Conservation (phyloP, 2,329 filamentous ascomycete species). For the Sporothrix pseudoabietina region DNA sequence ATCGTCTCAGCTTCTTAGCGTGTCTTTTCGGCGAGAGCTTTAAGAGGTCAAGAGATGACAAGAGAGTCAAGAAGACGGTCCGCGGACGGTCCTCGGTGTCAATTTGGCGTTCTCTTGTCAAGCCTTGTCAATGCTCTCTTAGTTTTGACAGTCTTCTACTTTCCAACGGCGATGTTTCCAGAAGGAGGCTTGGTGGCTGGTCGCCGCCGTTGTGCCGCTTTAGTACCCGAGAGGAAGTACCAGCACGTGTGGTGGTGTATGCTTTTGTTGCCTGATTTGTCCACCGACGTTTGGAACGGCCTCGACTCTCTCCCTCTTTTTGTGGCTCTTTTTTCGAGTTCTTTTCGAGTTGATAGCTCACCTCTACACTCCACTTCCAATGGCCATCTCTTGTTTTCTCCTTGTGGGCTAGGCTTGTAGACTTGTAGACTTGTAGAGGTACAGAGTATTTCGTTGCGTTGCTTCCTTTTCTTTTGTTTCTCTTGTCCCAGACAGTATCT, state of each 20-base stretch:
- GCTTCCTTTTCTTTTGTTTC: neutral
- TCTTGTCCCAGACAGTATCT: neutral
- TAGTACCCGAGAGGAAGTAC: neutral
- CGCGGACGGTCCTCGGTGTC: neutral
- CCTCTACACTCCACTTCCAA: neutral
- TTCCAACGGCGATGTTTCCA: constrained; percentile 2
- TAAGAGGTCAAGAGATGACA: neutral
- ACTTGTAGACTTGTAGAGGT: too few species aligned
- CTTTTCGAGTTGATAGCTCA: neutral
- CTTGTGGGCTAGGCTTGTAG: neutral
- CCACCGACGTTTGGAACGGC: constrained; percentile 7
- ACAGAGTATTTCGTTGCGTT: neutral
- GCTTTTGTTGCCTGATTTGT: neutral
- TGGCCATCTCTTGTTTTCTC: neutral
- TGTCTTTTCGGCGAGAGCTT: neutral
- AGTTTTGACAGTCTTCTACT: neutral
- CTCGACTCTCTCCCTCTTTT: neutral
- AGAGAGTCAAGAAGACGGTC: neutral
- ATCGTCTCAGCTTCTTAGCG: too few species aligned
- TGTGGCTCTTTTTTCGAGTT: neutral
- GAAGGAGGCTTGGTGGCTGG: constrained; percentile 1
- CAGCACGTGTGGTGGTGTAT: constrained; percentile 4
- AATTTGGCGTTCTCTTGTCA: neutral
- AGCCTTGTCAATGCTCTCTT: neutral
- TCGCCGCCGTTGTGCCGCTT: neutral